These are phyloP conservation scores for Cyberlindnera galapagoensis DNA, from an alignment of 805 yeast genomes.

Conservation along the genomic window DNA sequence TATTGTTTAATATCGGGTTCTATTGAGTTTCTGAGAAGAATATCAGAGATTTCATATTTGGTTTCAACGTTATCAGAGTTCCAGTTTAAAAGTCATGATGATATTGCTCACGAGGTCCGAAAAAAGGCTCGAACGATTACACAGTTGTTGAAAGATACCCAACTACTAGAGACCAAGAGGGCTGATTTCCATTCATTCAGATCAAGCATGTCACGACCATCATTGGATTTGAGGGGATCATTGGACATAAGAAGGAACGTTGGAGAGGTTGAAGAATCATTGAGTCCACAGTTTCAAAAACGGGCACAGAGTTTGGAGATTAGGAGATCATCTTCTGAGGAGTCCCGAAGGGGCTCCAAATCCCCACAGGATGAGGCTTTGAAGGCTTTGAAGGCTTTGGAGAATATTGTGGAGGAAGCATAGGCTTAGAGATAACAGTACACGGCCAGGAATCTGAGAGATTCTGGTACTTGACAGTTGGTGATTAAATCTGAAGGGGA, in stretches of 20 bases:
- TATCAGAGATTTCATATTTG: constrained; percentile 34
- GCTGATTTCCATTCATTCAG: constrained; percentile 34
- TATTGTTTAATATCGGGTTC: constrained; percentile 52
- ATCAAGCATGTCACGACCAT: constrained; percentile 36
- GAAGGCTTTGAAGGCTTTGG: not conserved
- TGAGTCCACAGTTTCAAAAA: constrained; percentile 6
- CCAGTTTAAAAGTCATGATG: constrained; percentile 21
- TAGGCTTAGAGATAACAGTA: too few species aligned
- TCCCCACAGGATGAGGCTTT: too few species aligned
- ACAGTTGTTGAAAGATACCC: constrained; percentile 27
- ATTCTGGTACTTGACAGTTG: too few species aligned
- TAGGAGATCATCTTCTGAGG: constrained; percentile 15
- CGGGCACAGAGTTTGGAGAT: constrained; percentile 27
- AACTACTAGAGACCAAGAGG: constrained; percentile 33
- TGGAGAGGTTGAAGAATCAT: too few species aligned
- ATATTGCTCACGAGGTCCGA: constrained; percentile 30
- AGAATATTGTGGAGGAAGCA: constrained; percentile 1
- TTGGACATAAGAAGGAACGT: constrained; percentile 15
- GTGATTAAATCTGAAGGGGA: too few species aligned
- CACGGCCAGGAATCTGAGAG: too few species aligned
- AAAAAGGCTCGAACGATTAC: constrained; percentile 31
- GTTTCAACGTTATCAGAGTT: constrained; percentile 24
- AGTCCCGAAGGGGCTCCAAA: too few species aligned
- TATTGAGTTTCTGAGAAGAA: constrained; percentile 41
- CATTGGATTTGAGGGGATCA: constrained; percentile 24